These are phyloP conservation scores for Nicotiana tomentosiformis DNA, from an alignment of 257 asterid species.

Conservation along the genomic window DNA sequence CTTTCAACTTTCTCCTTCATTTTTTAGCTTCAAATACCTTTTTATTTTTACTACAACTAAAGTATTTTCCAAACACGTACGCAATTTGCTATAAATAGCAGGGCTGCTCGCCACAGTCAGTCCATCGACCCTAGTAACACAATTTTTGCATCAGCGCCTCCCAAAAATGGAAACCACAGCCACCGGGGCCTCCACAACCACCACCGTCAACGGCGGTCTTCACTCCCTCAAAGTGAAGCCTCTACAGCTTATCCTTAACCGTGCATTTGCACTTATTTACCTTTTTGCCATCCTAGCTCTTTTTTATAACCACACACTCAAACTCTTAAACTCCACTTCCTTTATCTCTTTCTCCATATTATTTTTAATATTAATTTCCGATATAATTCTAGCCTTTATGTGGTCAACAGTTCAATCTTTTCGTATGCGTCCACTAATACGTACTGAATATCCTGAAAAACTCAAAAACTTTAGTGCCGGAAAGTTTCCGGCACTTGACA, in stretches of 20 bases:
- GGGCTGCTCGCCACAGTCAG: not conserved
- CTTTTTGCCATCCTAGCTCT: slow-evolving; percentile 30
- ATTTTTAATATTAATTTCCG: slow-evolving; percentile 41
- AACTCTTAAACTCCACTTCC: slow-evolving; percentile 29
- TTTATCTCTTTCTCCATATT: slow-evolving; percentile 21
- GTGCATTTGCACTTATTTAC: slow-evolving; percentile 54
- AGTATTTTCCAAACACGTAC: not conserved
- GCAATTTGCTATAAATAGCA: not conserved
- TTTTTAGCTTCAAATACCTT: no score
- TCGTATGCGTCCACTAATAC: slow-evolving; percentile 55
- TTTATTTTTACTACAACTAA: no score
- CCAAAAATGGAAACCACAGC: not conserved
- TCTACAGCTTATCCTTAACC: slow-evolving; percentile 47
- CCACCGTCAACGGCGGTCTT: slow-evolving; percentile 28
- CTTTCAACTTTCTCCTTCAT: no score
- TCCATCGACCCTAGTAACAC: not conserved
- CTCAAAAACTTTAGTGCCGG: slow-evolving; percentile 14
- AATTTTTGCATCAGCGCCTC: not conserved
- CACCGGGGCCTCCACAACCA: not conserved
- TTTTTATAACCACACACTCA: slow-evolving; percentile 41
- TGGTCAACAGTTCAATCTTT: slow-evolving; percentile 51
- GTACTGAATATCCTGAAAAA: slow-evolving; percentile 37
- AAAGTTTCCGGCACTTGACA: slow-evolving; percentile 50
- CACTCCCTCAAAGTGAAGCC: slow-evolving; percentile 35
- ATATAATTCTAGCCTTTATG: slow-evolving; percentile 54